Evolutionary conservation across 768 basidiomycete species (phyloP).

Genomic region (Tricholoma hemisulphureum): DNA sequence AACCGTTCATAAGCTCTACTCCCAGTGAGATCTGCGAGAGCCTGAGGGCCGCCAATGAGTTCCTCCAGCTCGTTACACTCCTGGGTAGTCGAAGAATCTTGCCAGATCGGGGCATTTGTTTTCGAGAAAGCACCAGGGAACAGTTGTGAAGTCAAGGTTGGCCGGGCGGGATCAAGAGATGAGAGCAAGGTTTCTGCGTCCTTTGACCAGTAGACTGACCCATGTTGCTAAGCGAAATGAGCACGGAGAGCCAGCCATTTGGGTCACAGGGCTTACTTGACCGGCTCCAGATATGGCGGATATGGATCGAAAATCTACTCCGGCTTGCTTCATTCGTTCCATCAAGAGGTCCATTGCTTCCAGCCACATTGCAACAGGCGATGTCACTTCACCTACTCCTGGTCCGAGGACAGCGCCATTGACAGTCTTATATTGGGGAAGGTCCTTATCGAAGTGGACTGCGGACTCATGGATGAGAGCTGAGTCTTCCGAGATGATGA

Average conservation of each 20-base stretch:
- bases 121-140: constrained; percentile 65
- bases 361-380: constrained; percentile 83
- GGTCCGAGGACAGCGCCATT: constrained; percentile 68
- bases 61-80: constrained; percentile 72
- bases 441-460: constrained; percentile 79
- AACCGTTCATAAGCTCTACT: constrained; percentile 87
- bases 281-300: constrained; percentile 73
- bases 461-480: constrained; percentile 64
- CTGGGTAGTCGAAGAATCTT: constrained; percentile 79
- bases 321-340: constrained; percentile 55
- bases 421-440: constrained; percentile 63
- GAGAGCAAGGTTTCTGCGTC: constrained; percentile 51
- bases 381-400: constrained; percentile 69
- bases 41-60: constrained; percentile 66
- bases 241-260: background rate
- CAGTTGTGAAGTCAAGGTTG: constrained; percentile 57
- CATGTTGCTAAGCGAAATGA: constrained; percentile 67
- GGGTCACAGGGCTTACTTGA: constrained; percentile 47
- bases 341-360: constrained; percentile 80
- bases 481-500: constrained; percentile 58
- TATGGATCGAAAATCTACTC: constrained; percentile 58
- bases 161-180: constrained; percentile 46
- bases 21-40: constrained; percentile 72
- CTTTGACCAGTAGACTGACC: constrained; percentile 79
- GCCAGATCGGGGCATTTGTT: constrained; percentile 79